phyloP scores from a whole-genome alignment of 306 rosid species.

The Arachis hypogaea region DNA sequence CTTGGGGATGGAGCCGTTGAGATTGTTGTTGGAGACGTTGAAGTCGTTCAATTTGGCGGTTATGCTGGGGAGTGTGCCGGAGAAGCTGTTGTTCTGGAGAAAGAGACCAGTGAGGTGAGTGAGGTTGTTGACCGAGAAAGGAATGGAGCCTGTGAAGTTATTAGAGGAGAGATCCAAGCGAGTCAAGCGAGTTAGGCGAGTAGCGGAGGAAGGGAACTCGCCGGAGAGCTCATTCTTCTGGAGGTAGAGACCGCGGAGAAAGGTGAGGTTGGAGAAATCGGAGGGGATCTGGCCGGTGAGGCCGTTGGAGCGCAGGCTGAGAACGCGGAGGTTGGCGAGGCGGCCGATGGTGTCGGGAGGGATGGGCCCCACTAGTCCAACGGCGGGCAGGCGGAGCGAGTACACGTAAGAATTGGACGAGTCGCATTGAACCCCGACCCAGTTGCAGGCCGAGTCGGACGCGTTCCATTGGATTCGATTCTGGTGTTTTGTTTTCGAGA shows the following conservation, averaged over 20 bases:
- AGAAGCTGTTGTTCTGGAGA: constrained; percentile 64
- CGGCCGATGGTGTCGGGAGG: constrained; percentile 72
- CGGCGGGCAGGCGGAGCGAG: constrained; percentile 78
- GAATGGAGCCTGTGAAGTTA: constrained; percentile 73
- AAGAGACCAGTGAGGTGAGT: constrained; percentile 70
- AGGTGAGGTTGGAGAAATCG: constrained; percentile 72
- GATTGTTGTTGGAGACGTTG: constrained; percentile 67
- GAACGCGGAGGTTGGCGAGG: constrained; percentile 62
- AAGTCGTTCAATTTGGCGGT: constrained; percentile 34
- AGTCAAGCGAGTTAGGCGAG: constrained; percentile 56
- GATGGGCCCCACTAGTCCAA: constrained; percentile 71
- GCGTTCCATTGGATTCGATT: constrained; percentile 84
- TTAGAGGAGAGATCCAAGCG: constrained; percentile 85
- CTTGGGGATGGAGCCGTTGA: constrained; percentile 86
- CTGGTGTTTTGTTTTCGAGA: constrained; percentile 62
- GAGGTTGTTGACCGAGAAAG: constrained; percentile 72
- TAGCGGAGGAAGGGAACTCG: constrained; percentile 55
- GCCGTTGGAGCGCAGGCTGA: constrained; percentile 84
- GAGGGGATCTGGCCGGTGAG: constrained; percentile 73
- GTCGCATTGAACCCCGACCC: constrained; percentile 84
- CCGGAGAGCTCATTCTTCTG: constrained; percentile 69
- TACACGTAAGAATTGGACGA: constrained; percentile 51
- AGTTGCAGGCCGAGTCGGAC: constrained; percentile 72
- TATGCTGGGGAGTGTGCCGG: constrained; percentile 69
- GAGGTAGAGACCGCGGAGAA: constrained; percentile 72